A percentile compares a stretch with the other conserved stretches of the same genome.
phyloP scores from a whole-genome alignment of 495 filamentous ascomycete species.

The Aspergillus bridgeri region DNA sequence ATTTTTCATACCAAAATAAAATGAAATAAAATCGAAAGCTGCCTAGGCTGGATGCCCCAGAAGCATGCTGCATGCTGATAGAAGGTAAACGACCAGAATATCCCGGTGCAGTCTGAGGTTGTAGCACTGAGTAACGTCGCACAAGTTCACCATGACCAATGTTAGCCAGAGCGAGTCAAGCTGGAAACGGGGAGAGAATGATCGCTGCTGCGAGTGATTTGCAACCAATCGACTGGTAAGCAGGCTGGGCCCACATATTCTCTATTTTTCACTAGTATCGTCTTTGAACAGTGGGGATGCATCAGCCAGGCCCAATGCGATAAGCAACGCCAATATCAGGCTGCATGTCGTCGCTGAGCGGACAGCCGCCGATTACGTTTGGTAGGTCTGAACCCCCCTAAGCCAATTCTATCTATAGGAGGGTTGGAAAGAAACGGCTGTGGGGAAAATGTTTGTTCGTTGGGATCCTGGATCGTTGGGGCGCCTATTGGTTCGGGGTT shows the following conservation, averaged over 20 bases:
- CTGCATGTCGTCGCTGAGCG: constrained; percentile 7
- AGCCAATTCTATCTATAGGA: constrained; percentile 9
- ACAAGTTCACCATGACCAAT: constrained; percentile 16
- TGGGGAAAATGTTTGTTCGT: constrained; percentile 20
- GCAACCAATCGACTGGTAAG: constrained; percentile 15
- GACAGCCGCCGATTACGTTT: constrained; percentile 25
- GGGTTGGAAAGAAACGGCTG: constrained; percentile 6
- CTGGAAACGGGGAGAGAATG: constrained; percentile 8
- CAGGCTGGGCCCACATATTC: constrained; percentile 1
- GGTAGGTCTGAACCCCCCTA: too few species aligned
- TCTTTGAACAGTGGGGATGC: background rate
- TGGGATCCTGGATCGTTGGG: constrained; percentile 6
- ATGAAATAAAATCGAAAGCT: constrained; percentile 3
- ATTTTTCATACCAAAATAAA: background rate
- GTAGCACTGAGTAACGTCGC: constrained; percentile 22
- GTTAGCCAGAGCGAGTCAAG: constrained; percentile 13
- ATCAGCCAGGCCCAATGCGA: background rate
- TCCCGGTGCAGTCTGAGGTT: constrained; percentile 16
- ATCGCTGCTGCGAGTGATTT: constrained; percentile 8
- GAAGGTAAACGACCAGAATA: constrained; percentile 16
- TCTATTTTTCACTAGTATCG: background rate
- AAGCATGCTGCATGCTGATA: constrained; percentile 11
- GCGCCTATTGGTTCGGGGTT: constrained; percentile 16
- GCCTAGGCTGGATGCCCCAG: constrained; percentile 13
- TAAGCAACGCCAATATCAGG: constrained; percentile 5